Percentiles rank a stretch among this genome's conserved stretches.
Conservation (phyloP, 164 flowering plant genomes). For the Aristolochia contorta region DNA sequence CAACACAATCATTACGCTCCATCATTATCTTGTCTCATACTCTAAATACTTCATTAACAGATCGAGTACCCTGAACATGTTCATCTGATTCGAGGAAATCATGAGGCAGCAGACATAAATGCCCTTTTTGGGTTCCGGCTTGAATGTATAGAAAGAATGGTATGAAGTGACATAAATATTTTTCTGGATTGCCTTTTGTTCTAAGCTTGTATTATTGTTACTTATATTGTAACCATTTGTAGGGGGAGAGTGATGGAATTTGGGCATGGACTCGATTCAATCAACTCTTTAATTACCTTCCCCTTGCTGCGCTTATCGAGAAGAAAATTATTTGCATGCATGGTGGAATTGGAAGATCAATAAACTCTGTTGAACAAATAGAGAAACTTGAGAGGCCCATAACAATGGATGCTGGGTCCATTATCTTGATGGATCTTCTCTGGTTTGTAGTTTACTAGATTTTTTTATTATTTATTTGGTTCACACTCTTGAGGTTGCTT, state of each 20-base stretch:
- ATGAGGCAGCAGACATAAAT: slow-evolving; percentile 93
- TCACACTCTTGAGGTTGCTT: not conserved
- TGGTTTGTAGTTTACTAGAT: slow-evolving; percentile 34
- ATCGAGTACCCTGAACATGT: slow-evolving; percentile 51
- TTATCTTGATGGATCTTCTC: slow-evolving; percentile 85
- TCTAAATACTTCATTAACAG: slow-evolving; percentile 24
- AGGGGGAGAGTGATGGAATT: slow-evolving; percentile 98
- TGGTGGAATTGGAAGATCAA: slow-evolving; percentile 98
- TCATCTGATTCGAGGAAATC: slow-evolving; percentile 62
- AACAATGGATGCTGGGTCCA: slow-evolving; percentile 97
- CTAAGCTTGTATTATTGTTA: slow-evolving; percentile 1
- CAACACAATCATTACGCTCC: too few relatives aligned
- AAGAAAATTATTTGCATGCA: slow-evolving; percentile 99
- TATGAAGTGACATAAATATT: slow-evolving; percentile 11
- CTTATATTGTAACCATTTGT: slow-evolving; percentile 9
- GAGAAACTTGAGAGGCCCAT: slow-evolving; percentile 97
- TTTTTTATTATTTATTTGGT: not conserved
- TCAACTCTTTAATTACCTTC: slow-evolving; percentile 93
- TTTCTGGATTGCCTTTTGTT: not conserved
- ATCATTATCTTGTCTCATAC: too few relatives aligned
- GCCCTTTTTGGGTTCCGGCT: slow-evolving; percentile 39
- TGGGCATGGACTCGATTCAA: slow-evolving; percentile 99
- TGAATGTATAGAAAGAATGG: slow-evolving; percentile 69
- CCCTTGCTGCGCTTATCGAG: slow-evolving; percentile 92
- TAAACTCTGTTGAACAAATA: slow-evolving; percentile 85